phyloP scores from a whole-genome alignment of 2,329 filamentous ascomycete genomes.

The Colletotrichum ledebouriae region DNA sequence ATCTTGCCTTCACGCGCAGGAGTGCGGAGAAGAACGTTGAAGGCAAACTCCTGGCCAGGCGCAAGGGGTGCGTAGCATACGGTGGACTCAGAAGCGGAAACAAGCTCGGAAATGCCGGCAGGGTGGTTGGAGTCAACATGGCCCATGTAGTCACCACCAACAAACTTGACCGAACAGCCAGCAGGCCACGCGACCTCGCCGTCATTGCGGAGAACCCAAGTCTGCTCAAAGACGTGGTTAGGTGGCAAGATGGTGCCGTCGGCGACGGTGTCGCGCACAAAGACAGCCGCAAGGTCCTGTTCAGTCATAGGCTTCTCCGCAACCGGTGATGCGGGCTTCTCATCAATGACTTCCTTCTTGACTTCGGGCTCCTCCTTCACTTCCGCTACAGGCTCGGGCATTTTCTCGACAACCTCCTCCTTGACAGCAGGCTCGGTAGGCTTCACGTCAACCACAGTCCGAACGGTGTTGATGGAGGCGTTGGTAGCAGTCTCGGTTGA shows the following conservation, averaged over 20 bases:
- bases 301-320: constrained; percentile 44
- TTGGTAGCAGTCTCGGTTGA: constrained; percentile 67
- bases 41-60: constrained; percentile 81
- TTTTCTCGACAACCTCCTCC: constrained; percentile 47
- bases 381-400: constrained; percentile 43
- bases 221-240: constrained; percentile 85
- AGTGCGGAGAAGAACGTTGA: constrained; percentile 87
- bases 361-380: constrained; percentile 41
- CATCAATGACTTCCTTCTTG: constrained; percentile 44
- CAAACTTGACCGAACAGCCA: constrained; percentile 90
- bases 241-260: constrained; percentile 82
- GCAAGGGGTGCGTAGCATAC: constrained; percentile 76
- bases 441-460: constrained; percentile 80
- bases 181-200: constrained; percentile 85
- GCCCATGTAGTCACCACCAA: constrained; percentile 97
- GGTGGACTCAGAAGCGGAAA: constrained; percentile 85
- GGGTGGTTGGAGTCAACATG: constrained; percentile 85
- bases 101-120: constrained; percentile 81
- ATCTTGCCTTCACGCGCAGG: constrained; percentile 81
- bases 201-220: constrained; percentile 91
- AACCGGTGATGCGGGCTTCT: constrained; percentile 45
- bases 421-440: constrained; percentile 63
- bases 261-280: constrained; percentile 80
- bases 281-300: constrained; percentile 67
- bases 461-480: constrained; percentile 66